phyloP scores from a whole-genome alignment of 176 grass and related monocot species.

The Thalia dealbata region DNA sequence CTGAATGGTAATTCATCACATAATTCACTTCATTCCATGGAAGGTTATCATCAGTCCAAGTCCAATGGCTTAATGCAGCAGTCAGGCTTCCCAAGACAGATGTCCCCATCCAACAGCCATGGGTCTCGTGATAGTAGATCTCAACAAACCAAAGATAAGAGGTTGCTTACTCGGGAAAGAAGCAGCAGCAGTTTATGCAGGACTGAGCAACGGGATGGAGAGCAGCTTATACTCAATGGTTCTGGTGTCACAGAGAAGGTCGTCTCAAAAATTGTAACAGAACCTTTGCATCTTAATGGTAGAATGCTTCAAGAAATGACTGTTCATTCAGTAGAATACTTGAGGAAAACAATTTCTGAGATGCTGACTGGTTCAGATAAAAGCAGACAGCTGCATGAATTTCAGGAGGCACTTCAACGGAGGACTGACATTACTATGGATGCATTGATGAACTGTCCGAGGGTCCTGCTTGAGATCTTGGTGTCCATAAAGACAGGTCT shows the following conservation, averaged over 20 bases:
- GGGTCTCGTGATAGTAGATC: constrained; percentile 40
- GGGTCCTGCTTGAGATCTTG: constrained; percentile 70
- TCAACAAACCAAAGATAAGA: constrained; percentile 47
- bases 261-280: constrained; percentile 68
- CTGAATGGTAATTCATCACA: constrained; percentile 44
- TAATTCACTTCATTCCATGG: constrained; percentile 31
- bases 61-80: constrained; percentile 18
- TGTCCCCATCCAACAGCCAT: constrained; percentile 28
- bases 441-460: constrained; percentile 43
- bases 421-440: constrained; percentile 59
- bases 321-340: constrained; percentile 60
- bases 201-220: constrained; percentile 39
- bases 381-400: constrained; percentile 43
- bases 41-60: constrained; percentile 26
- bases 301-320: constrained; percentile 99
- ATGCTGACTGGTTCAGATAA: constrained; percentile 55
- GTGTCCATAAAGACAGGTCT: constrained; percentile 63
- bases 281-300: constrained; percentile 66
- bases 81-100: constrained; percentile 16
- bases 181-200: constrained; percentile 49
- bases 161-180: constrained; percentile 47
- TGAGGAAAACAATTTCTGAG: constrained; percentile 85
- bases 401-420: constrained; percentile 65
- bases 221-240: constrained; percentile 53
- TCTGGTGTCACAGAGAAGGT: constrained; percentile 70